phyloP scores from a whole-genome alignment of 2,329 filamentous ascomycete species.

The Colletotrichum sp. region DNA sequence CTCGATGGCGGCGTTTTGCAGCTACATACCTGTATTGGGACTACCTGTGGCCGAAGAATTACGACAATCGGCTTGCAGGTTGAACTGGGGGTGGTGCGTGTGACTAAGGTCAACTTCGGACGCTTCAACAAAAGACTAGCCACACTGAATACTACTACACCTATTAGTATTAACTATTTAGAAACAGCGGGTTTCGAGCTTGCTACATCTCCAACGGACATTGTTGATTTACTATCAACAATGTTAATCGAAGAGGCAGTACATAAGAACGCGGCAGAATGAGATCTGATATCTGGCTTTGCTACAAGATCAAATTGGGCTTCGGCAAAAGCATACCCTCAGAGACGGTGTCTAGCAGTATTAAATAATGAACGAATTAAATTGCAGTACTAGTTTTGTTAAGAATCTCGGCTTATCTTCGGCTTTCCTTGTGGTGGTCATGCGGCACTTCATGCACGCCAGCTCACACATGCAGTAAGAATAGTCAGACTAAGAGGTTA shows the following conservation, averaged over 20 bases:
- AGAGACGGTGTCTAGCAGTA: not conserved
- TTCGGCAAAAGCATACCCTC: not conserved
- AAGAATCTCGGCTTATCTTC: not conserved
- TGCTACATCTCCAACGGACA: no score
- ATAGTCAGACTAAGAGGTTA: not conserved
- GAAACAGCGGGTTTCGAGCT: no score
- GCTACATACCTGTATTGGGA: not conserved
- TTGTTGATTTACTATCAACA: no score
- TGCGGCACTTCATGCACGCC: not conserved
- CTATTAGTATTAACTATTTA: no score
- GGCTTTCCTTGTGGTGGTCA: not conserved
- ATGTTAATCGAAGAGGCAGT: no score
- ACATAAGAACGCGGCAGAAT: not conserved
- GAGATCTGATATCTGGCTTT: not conserved
- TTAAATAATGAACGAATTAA: not conserved
- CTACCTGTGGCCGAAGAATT: not conserved
- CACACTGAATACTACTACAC: no score
- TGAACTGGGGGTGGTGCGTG: no score
- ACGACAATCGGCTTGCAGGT: not conserved
- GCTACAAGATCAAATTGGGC: not conserved
- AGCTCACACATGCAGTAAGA: not conserved
- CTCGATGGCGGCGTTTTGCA: not conserved
- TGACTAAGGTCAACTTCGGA: no score
- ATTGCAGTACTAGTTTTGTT: not conserved
- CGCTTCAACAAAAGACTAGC: no score